Base-by-base conservation (phyloP, 257 asterid genomes). In the Jaltomata sinuosa region DNA sequence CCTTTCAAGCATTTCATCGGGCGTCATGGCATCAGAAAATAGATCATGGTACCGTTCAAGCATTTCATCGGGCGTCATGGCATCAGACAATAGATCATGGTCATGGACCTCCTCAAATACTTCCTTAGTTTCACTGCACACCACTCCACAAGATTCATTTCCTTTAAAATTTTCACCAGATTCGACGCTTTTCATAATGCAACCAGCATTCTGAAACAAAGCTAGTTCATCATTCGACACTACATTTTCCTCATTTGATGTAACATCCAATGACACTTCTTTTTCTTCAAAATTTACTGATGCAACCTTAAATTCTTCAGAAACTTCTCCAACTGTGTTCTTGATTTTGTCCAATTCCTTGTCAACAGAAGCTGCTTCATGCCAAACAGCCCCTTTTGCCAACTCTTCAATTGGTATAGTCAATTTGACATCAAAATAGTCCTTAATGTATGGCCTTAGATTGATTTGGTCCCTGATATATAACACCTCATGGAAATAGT, bases 61-160 rank as follows among this genome's bases (percentile, higher is more conserved):
- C 5, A 72, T 22, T 0, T 72, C 36, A 0, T 42, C 55, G 0
- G 57, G 3, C 29, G 0, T 12, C 14, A 6, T 5, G 36, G 0
- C 21, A 11, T 40, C 3, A 72, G n/a, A 72, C 0, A n/a, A 4
- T 3, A 4, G 3, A 22, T 57, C 15, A 22, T 10, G 16, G 2
- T 22, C 6, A 25, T 59, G 18, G 1, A 0, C 9, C 34, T 61
- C 3, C 11, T 31, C 74, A 4, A 15, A 1, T 9, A 52, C 11
- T 21, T 36, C 78, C 16, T 22, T 22, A 22, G 6, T n/a, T n/a
- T 57, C 62, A 55, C 0, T 14, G 9, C 2, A 11, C 67, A 10
- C 68, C 32, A 11, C 53, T 36, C 10, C 53, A 40, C 9, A 21
- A 21, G 79, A 21, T 21, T 38, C 36, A 71, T 5, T 40, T n/a